Evolutionary conservation across 768 basidiomycete genomes (phyloP), one percentile per base, ranked within the genome.

Genomic region (Hydnum rufescens): DNA sequence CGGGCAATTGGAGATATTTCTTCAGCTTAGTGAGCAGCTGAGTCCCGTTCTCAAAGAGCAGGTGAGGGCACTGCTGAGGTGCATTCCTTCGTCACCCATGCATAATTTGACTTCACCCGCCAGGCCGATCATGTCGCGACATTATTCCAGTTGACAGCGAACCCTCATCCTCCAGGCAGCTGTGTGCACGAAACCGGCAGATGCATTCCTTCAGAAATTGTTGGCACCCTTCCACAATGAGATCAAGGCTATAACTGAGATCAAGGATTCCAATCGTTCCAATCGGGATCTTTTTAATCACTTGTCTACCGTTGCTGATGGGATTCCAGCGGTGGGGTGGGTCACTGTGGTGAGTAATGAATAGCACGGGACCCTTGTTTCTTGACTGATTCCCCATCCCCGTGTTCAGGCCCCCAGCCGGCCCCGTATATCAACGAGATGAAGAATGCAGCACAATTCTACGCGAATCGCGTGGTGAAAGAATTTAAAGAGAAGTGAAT

Each of bases 401-500:
- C 23, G 16, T 18, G 32, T 36, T 42, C 55, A 74, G 71, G 70
- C 86, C 68, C 74, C 77, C 87, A 84, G 62, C 93, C 93, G 1
- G 85, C 73, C 3, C 75, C 82, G 25, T 81, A 74, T 57, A 70
- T 96, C n/a, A 69, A 65, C 18, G 86, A 90, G 48, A 74, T 82
- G 64, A 92, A 84, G 65, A 89, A 96, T 25, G 76, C 84, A 3
- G 75, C 81, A 6, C 72, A 76, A 61, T 99, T 87, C 67, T 97
- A 88, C 64, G 80, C 79, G 1, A 87, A 95, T 65, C 77, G 80
- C 54, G 74, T 97, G 44, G 79, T 89, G 65, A 87, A 89, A 65
- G 87, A 92, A 57, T 87, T 74, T 72, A 97, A 88, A 64, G 85
- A 87, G 4, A 87, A 86, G 93, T 89, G 55, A n/a, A n/a, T n/a